Base-by-base conservation (phyloP, 768 basidiomycete genomes). In the Panellus pusillus region DNA sequence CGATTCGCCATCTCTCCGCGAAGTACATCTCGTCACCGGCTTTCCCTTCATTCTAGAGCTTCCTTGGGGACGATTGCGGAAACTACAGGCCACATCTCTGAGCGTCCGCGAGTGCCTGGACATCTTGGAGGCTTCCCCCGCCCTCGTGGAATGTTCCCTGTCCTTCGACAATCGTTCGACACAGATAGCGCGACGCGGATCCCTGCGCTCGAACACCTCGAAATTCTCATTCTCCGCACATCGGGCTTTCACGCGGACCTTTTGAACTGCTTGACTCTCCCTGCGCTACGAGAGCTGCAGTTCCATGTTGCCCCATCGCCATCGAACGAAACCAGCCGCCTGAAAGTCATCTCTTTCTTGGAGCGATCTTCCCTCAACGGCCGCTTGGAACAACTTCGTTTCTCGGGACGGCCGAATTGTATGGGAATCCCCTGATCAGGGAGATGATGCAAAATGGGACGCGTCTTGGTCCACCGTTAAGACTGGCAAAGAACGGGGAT, bases 151-250 rank as follows among this genome's bases (percentile, higher is more conserved):
- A 32, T 55, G 54, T 38, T 35, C 43, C 4, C 27, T 55, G n/a
- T 55, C 54, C 40, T 55, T 31, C 48, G 54, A 15, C 48, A 55
- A 12, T 55, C 54, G 44, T 55, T 55, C 35, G 54, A 55, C n/a
- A 40, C 39, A 2, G 45, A 32, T 5, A 18, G 9, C 8, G 54
- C 48, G 38, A 50, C 17, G 6, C 49, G 44, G 39, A 55, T 55
- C 2, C 38, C 49, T 15, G 44, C 54, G 20, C 54, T 55, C 13
- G 48, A 55, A 19, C 39, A 55, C 32, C 54, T 55, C 43, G 24
- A 50, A 20, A 44, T 50, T 9, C 49, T 55, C 32, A 46, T 28
- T 7, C 44, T 55, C 6, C 49, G 49, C 6, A 40, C 37, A 18
- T 55, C 54, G 1, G 49, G 54, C 31, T 55, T 55, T 44, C 54